Evolutionary conservation across 2,329 filamentous ascomycete genomes (phyloP), one percentile per base, ranked within the genome.

Genomic region (Didymosphaeria variabile): DNA sequence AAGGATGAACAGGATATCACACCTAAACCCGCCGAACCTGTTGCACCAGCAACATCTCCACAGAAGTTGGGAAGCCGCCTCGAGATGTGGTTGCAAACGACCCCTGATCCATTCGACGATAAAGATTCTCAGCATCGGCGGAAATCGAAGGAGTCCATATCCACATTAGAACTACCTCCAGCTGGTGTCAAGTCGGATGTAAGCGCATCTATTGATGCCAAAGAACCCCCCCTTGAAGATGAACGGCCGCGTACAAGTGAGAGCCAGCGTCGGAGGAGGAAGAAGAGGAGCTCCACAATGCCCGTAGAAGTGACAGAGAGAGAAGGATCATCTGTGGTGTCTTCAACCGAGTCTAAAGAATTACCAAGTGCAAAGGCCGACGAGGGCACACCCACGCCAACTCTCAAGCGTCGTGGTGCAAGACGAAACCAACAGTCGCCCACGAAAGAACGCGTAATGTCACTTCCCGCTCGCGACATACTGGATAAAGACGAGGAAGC

Each of bases 11-110:
- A 69, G 26, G 64, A 66, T 1, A 52, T 55, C 26, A 57, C 66
- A 26, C 52, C 59, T 53, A 66, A 52, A 50, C 58, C 67, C 50
- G 64, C 61, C 12, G 66, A 72, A 21, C 60, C 58, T 17, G 45
- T 29, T 17, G 57, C 56, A 9, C 63, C 79, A 0, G 72, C 75
- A 52, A 79, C 80, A 23, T 76, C 80, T 5, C 72, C 79, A 21
- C 82, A 82, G 49, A 79, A 83, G 15, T 81, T 82, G 58, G 80
- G 78, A 21, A 83, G 70, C 55, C 86, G 86, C 51, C 84, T 90
- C 29, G 85, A 89, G 73, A 85, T 86, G 52, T 90, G 88, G 88
- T 81, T 90, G 6, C 83, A 83, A 2, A 79, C 79, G 55, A 87
- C 85, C 2, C 80, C 83, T 9, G 85, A 88, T 72, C 84, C 85